A percentile compares a stretch with the other conserved stretches of the same genome.
phyloP scores from a whole-genome alignment of 768 basidiomycete species.

The Auriscalpium orientale region DNA sequence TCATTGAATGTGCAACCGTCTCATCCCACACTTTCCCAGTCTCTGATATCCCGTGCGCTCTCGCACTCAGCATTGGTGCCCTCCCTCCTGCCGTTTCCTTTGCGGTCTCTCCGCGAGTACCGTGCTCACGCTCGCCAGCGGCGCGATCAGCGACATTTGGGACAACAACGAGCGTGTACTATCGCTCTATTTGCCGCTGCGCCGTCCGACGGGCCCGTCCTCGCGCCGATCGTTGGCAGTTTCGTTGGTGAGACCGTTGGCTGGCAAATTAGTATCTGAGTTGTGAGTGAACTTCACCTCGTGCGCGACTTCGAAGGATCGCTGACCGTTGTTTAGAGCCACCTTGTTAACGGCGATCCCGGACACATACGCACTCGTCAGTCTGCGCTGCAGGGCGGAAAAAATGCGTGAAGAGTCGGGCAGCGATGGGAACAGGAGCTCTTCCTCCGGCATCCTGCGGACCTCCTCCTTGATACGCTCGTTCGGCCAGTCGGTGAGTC shows the following conservation, averaged over 20 bases:
- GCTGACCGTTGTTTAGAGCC: not conserved
- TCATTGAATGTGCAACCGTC: not conserved
- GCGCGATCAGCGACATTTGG: too few species aligned
- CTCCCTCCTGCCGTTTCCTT: constrained; percentile 32
- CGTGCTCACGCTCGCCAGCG: too few species aligned
- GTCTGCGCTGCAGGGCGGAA: constrained; percentile 32
- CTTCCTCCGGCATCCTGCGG: constrained; percentile 26
- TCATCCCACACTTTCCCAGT: constrained; percentile 13
- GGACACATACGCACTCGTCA: constrained; percentile 39
- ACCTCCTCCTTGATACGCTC: constrained; percentile 32
- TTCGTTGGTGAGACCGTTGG: constrained; percentile 33
- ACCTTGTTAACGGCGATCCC: constrained; percentile 27
- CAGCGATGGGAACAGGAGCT: constrained; percentile 32
- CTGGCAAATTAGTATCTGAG: constrained; percentile 26
- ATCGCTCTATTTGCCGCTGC: constrained; percentile 35
- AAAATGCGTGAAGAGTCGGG: constrained; percentile 27
- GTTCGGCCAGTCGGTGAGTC: constrained; percentile 31
- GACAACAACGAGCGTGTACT: constrained; percentile 30
- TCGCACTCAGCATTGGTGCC: constrained; percentile 31
- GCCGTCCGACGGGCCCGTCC: constrained; percentile 35
- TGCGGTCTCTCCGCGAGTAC: constrained; percentile 33
- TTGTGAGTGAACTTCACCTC: constrained; percentile 13
- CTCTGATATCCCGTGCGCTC: constrained; percentile 34
- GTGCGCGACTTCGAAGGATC: not conserved
- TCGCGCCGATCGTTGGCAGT: constrained; percentile 48